A percentile compares a stretch with the other conserved stretches of the same genome.
These are phyloP conservation scores for Aureobasidium subglaciale DNA, from an alignment of 2,329 filamentous ascomycete species.

Conservation along the genomic window DNA sequence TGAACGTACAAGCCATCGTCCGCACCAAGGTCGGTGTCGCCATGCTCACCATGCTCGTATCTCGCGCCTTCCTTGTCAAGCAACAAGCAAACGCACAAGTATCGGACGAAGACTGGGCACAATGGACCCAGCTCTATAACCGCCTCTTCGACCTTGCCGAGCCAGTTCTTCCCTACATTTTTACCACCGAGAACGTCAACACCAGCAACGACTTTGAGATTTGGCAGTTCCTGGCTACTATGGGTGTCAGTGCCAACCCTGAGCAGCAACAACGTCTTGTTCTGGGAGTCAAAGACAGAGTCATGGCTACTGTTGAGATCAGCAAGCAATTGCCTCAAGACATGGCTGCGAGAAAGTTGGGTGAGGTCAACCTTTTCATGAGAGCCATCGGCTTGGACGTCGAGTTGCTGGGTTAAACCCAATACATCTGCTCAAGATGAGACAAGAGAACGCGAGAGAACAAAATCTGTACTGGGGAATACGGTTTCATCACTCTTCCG, in stretches of 20 bases:
- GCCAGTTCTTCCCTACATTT: conserved; percentile 73
- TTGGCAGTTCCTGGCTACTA: conserved; percentile 94
- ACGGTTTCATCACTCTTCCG: not conserved
- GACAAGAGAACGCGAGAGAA: not conserved
- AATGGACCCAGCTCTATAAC: conserved; percentile 80
- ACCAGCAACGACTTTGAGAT: conserved; percentile 78
- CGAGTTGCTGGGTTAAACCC: conserved; percentile 56
- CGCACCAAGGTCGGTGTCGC: conserved; percentile 82
- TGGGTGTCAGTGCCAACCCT: conserved; percentile 85
- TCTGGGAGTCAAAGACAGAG: conserved; percentile 91
- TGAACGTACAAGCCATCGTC: conserved; percentile 77
- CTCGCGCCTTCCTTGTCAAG: conserved; percentile 87
- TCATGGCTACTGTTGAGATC: conserved; percentile 87
- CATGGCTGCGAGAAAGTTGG: conserved; percentile 74
- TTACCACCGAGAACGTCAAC: conserved; percentile 84
- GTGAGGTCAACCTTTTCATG: conserved; percentile 98
- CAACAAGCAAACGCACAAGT: conserved; percentile 62
- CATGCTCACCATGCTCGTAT: conserved; percentile 88
- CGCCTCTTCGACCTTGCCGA: conserved; percentile 82
- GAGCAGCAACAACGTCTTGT: conserved; percentile 94
- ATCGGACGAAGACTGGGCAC: conserved; percentile 65
- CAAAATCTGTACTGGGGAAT: not conserved
- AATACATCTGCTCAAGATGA: not conserved
- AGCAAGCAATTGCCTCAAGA: conserved; percentile 84
- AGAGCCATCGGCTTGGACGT: conserved; percentile 97